Base-by-base conservation (phyloP, 1,139 yeast species). In the Zygosaccharomyces sapae region DNA sequence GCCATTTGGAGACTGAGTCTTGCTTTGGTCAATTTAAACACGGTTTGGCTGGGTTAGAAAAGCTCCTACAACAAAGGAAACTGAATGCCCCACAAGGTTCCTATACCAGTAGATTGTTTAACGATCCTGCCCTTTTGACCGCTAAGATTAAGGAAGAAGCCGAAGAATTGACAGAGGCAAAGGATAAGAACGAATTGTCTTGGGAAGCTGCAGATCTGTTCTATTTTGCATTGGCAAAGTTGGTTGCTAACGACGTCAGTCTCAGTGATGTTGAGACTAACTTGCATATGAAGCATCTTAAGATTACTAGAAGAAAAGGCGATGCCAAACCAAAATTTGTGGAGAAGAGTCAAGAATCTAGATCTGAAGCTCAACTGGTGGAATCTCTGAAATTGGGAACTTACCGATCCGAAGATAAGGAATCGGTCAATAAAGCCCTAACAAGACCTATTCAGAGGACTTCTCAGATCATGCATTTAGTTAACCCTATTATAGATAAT, bases 161-260 rank as follows among this genome's bases (percentile, higher is more conserved):
- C 46, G 97, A 92, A 62, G 99, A 94, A 68, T 77, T 92, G 54
- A 81, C 90, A 35, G 97, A 88, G 49, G 97, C 98, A 16, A 66
- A 69, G 47, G 61, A 74, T 6, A 74, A 75, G 55, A 78, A 77
- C 2, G 97, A 92, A 54, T 78, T 89, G 45, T 85, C 97, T 0
- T 92, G 97, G 96, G 98, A 92, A 70, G 92, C 95, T 48, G 98
- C 98, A 5, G 99, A 94, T 66, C 74, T 92, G 64, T 69, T 94
- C 49, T 92, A 94, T 70, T 94, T 94, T 68, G 90, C 94, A 8
- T 69, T 90, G 75, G 76, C 88, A n/a, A 86, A 88, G 77, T 80
- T 94, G 55, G 83, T 85, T 38, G 83, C 87, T 66, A 73, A 81
- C 58, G 96, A 90, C 33, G 96, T 90, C 33, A 71, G 83, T 25